Conservation (phyloP, 768 basidiomycete species). For the Cubamyces sp. region DNA sequence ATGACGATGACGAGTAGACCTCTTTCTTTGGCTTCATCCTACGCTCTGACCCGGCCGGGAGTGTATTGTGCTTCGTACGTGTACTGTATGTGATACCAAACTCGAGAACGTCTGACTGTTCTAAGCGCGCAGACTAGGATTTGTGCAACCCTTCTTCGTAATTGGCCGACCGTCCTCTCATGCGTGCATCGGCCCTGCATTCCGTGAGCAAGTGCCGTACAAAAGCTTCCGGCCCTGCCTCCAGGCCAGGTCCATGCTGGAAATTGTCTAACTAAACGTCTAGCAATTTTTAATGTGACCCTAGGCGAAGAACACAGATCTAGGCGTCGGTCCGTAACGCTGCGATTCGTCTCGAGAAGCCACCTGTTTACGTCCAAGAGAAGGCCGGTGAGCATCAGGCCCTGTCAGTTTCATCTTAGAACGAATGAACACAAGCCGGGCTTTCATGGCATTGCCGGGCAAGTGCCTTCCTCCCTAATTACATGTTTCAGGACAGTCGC, state of each 20-base stretch:
- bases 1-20: slow-evolving; percentile 35
- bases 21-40: neutral
- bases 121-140: neutral
- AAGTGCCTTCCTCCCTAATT: neutral
- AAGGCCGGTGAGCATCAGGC: slow-evolving; percentile 5
- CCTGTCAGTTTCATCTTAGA: slow-evolving; percentile 3
- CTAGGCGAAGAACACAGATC: neutral
- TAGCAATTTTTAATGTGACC: neutral
- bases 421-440: slow-evolving; percentile 10
- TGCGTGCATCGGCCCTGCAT: too few species aligned
- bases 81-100: slow-evolving; percentile 14
- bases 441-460: slow-evolving; percentile 14
- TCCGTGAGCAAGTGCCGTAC: too few species aligned
- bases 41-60: neutral
- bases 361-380: neutral
- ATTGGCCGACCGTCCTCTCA: too few species aligned
- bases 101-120: neutral
- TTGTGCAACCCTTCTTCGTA: neutral
- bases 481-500: neutral
- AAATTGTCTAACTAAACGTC: too few species aligned
- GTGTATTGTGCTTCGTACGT: slow-evolving; percentile 15
- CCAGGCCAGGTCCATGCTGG: too few species aligned
- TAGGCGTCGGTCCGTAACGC: neutral
- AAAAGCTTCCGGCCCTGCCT: too few species aligned
- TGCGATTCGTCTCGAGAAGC: slow-evolving; percentile 7